Evolutionary conservation across 208 protist genomes (phyloP).

Genomic region (Acanthamoeba polyphaga): DNA sequence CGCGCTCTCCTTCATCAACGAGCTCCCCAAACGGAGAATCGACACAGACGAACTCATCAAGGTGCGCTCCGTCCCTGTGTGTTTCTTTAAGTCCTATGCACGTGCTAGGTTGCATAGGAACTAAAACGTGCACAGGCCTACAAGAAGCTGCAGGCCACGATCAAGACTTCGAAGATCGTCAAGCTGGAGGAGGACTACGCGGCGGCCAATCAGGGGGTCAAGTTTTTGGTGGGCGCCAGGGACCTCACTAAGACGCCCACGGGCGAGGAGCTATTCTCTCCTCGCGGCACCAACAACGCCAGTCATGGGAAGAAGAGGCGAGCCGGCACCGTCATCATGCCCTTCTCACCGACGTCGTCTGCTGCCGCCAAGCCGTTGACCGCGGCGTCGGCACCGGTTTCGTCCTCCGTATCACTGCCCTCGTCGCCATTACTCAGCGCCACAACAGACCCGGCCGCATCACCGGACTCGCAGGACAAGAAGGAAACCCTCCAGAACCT

Average conservation of each 20-base stretch:
- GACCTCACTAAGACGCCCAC: background rate
- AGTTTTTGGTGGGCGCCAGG: background rate
- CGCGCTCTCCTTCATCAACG: conserved; percentile 6
- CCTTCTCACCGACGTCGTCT: background rate
- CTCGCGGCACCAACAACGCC: background rate
- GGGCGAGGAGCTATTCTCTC: background rate
- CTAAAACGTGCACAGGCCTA: background rate
- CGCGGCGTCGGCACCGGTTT: background rate
- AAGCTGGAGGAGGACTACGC: background rate
- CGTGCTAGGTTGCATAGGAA: background rate
- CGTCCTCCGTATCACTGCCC: background rate
- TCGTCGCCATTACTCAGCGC: background rate
- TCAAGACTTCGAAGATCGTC: conserved; percentile 7
- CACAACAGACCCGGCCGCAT: no score
- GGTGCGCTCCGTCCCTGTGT: background rate
- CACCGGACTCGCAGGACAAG: background rate
- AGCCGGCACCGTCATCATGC: background rate
- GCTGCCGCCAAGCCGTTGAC: background rate
- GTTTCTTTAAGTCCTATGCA: no score
- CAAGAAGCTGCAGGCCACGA: background rate
- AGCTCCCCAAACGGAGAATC: background rate
- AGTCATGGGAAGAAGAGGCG: background rate
- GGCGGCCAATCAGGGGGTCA: background rate
- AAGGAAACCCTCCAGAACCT: background rate
- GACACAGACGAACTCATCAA: background rate